Evolutionary conservation across 805 yeast genomes (phyloP).

Genomic region (Saturnispora hagleri): DNA sequence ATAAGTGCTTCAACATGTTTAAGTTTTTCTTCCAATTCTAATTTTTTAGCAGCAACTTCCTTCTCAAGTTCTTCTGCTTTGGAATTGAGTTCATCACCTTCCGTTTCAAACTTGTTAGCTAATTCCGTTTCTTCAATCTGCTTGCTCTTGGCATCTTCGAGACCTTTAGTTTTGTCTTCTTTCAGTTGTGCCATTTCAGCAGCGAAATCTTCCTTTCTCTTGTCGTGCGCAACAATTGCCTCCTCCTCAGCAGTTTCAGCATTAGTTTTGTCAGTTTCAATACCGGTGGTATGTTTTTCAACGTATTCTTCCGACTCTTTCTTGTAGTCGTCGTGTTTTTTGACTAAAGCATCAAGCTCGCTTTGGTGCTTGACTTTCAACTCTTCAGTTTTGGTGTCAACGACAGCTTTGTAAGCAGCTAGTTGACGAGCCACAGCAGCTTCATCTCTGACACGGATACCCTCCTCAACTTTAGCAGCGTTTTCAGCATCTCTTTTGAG

Average conservation of each 20-base stretch:
- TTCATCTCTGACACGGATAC: conserved; percentile 26
- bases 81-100: conserved; percentile 31
- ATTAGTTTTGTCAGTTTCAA: conserved; percentile 36
- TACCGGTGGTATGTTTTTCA: conserved; percentile 32
- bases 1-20: conserved; percentile 32
- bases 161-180: conserved; percentile 24
- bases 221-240: conserved; percentile 38
- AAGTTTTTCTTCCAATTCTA: conserved; percentile 25
- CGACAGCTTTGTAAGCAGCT: conserved; percentile 29
- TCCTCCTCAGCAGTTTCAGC: conserved; percentile 37
- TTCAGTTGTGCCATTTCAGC: conserved; percentile 37
- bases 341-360: conserved; percentile 19
- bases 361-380: conserved; percentile 18
- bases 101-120: conserved; percentile 30
- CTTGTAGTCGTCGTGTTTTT: conserved; percentile 22
- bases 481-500: conserved; percentile 24
- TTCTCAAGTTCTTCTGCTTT: conserved; percentile 31
- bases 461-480: conserved; percentile 20
- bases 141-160: conserved; percentile 24
- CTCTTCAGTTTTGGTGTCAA: conserved; percentile 34
- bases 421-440: conserved; percentile 29
- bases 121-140: conserved; percentile 25
- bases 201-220: conserved; percentile 34
- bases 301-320: conserved; percentile 31
- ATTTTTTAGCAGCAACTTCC: conserved; percentile 33